These are phyloP conservation scores for Cyberlindnera galapagoensis DNA, from an alignment of 805 yeast species.

Conservation along the genomic window DNA sequence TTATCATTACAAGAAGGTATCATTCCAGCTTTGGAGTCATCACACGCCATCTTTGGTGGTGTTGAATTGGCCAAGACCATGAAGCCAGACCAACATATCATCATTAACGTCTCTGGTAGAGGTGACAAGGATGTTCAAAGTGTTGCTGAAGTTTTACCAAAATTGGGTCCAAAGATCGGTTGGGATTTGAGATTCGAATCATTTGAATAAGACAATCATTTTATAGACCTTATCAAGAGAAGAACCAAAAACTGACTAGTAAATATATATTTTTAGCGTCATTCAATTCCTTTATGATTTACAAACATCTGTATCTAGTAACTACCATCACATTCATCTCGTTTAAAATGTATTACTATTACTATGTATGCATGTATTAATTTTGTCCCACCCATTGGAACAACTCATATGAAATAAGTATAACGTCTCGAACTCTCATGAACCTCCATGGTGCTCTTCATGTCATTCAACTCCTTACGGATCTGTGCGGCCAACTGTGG, in stretches of 20 bases:
- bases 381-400: no score
- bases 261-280: no score
- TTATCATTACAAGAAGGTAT: slow-evolving; percentile 94
- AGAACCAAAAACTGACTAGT: no score
- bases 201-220: slow-evolving; percentile 11
- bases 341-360: no score
- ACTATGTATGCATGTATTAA: no score
- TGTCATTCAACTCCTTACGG: slow-evolving; percentile 73
- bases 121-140: slow-evolving; percentile 99
- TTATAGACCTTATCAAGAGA: no score
- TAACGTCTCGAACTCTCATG: slow-evolving; percentile 74
- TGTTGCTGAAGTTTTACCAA: slow-evolving; percentile 91
- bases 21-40: slow-evolving; percentile 95
- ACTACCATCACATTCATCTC: no score
- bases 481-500: slow-evolving; percentile 82
- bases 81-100: slow-evolving; percentile 70
- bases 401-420: slow-evolving; percentile 80
- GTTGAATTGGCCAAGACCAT: slow-evolving; percentile 80
- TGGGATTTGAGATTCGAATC: slow-evolving; percentile 91
- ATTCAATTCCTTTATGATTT: no score
- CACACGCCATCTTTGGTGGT: slow-evolving; percentile 95
- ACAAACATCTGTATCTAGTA: no score
- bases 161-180: slow-evolving; percentile 81
- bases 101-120: slow-evolving; percentile 93
- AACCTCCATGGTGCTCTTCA: slow-evolving; percentile 76